Percentiles rank a stretch among this genome's conserved stretches.
Conservation (phyloP, 176 grass and related monocot species). For the Oryza brachyantha region DNA sequence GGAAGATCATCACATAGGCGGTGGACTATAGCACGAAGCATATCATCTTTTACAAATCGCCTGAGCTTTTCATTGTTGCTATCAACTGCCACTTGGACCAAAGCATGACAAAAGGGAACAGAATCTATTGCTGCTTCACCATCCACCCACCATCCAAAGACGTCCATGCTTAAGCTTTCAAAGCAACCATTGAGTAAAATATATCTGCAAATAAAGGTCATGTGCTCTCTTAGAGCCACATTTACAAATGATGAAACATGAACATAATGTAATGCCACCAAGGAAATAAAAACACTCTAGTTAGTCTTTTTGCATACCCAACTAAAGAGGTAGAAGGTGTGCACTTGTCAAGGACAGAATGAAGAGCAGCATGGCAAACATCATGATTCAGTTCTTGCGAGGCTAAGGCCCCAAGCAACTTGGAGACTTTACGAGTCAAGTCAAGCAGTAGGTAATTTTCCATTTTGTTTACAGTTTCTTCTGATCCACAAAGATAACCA, state of each 20-base stretch:
- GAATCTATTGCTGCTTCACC: conserved; percentile 48
- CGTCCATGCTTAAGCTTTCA: conserved; percentile 42
- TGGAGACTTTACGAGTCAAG: conserved; percentile 61
- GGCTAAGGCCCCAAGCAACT: conserved; percentile 44
- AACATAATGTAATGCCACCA: no score
- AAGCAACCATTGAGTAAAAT: conserved; percentile 44
- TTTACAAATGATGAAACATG: no score
- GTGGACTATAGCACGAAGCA: conserved; percentile 41
- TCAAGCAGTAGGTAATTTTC: conserved; percentile 60
- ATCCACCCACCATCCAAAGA: conserved; percentile 62
- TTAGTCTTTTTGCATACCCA: background rate
- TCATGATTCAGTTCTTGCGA: conserved; percentile 34
- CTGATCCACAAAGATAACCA: conserved; percentile 59
- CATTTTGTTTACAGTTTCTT: conserved; percentile 44
- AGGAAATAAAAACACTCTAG: no score
- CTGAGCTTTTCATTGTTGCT: conserved; percentile 42
- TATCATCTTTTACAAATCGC: conserved; percentile 58
- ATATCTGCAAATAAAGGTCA: conserved; percentile 19
- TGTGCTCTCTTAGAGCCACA: no score
- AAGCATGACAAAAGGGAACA: conserved; percentile 48
- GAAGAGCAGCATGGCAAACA: conserved; percentile 37
- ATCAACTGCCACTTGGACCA: conserved; percentile 45
- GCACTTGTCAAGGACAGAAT: conserved; percentile 33
- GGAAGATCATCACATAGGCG: conserved; percentile 1
- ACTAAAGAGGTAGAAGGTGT: conserved; percentile 51